Percentiles rank a stretch among this genome's conserved stretches.
These are phyloP conservation scores for Moniliophthora roreri DNA, from an alignment of 1,284 basidiomycete genomes.

Conservation along the genomic window DNA sequence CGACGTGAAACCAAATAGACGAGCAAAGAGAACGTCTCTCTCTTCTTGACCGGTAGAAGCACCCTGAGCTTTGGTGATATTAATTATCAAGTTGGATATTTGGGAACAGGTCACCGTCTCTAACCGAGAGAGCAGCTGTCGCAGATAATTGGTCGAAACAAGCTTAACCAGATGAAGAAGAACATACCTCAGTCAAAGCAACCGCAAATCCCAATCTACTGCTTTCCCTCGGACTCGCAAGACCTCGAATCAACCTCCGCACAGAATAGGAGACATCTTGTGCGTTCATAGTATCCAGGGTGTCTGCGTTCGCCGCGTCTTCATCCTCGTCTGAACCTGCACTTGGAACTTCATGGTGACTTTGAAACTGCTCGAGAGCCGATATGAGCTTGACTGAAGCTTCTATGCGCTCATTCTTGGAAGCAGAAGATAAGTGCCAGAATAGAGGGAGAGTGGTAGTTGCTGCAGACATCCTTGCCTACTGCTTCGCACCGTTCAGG, in stretches of 20 bases:
- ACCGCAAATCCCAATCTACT: constrained; percentile 95
- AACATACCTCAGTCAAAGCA: constrained; percentile 86
- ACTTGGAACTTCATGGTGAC: constrained; percentile 45
- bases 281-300: constrained; percentile 68
- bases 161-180: constrained; percentile 2
- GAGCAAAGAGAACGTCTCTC: constrained; percentile 89
- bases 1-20: constrained; percentile 86
- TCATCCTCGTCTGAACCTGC: constrained; percentile 50
- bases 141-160: constrained; percentile 5
- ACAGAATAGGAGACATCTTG: constrained; percentile 91
- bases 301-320: constrained; percentile 53
- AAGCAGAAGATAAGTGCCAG: constrained; percentile 90
- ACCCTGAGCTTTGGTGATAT: constrained; percentile 66
- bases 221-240: constrained; percentile 91
- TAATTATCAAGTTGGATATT: constrained; percentile 71
- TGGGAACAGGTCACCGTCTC: constrained; percentile 78
- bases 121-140: constrained; percentile 79
- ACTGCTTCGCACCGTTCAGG: neutral
- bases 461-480: constrained; percentile 39
- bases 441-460: constrained; percentile 87
- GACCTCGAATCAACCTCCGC: constrained; percentile 79
- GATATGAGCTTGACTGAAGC: constrained; percentile 85
- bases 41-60: constrained; percentile 89
- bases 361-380: constrained; percentile 82
- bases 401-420: constrained; percentile 77